Conservation (phyloP, 208 protist species). For the Eutreptiella sp. region DNA sequence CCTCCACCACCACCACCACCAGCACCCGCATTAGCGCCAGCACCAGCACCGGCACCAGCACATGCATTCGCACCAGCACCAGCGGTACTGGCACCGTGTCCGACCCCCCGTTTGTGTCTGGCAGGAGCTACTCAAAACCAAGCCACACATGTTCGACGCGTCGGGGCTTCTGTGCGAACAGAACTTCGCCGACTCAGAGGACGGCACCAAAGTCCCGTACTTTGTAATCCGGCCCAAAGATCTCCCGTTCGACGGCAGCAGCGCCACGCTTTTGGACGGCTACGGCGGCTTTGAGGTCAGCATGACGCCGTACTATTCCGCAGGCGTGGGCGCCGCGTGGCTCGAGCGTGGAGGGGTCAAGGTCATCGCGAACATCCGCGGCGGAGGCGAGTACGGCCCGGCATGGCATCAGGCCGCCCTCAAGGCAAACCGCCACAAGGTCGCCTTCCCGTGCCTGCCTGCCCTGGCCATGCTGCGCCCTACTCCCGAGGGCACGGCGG, state of each 20-base stretch:
- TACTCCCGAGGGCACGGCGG: too few relatives aligned
- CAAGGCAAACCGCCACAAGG: constrained; percentile 38
- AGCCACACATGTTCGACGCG: too few relatives aligned
- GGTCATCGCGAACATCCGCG: constrained; percentile 84
- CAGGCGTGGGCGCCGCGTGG: constrained; percentile 54
- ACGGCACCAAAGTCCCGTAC: constrained; percentile 86
- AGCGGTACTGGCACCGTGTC: too few relatives aligned
- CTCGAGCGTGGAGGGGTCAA: constrained; percentile 70
- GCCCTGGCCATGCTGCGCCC: too few relatives aligned
- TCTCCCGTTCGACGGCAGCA: constrained; percentile 43
- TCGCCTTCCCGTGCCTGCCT: too few relatives aligned
- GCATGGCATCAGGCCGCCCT: constrained; percentile 79
- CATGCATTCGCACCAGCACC: too few relatives aligned
- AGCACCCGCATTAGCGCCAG: too few relatives aligned
- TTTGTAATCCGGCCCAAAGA: constrained; percentile 80
- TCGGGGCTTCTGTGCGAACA: constrained; percentile 72
- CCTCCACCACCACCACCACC: too few relatives aligned
- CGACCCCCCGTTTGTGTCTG: too few relatives aligned
- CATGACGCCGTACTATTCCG: constrained; percentile 57
- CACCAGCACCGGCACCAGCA: too few relatives aligned
- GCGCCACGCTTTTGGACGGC: constrained; percentile 76
- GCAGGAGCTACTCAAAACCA: too few relatives aligned
- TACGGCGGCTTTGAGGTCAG: constrained; percentile 90
- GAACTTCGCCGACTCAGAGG: constrained; percentile 71
- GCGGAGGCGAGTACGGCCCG: constrained; percentile 87